Evolutionary conservation across 208 protist genomes (phyloP), one percentile per base, ranked within the genome.

Genomic region (Leishmania tarentolae): DNA sequence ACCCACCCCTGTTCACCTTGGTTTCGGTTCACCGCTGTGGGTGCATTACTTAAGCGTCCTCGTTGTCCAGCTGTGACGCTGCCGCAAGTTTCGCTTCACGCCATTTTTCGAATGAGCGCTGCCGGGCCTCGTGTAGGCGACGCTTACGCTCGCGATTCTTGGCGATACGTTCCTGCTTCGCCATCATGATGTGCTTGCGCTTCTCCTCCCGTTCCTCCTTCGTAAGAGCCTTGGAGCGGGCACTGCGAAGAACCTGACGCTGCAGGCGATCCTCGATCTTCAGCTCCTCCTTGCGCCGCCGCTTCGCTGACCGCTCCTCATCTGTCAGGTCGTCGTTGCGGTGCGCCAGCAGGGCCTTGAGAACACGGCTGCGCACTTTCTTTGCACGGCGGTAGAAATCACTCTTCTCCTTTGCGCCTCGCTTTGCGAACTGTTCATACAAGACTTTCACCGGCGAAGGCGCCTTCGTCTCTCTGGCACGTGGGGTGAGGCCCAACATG

Each of bases 141-240:
- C 89, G 88, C 86, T 96, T 95, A 65, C 94, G 87, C 75, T 95
- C 92, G 44, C 90, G 88, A 81, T 97, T 97, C 84, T 94, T 94
- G 52, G 91, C 91, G 80, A 97, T 96, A 75, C 94, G 92, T 70
- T 95, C 89, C 80, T 97, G 93, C 83, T 97, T 97, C 31, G 94
- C 94, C 63, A 91, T 78, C 81, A 95, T 83, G 37, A 96, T 92
- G 73, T 79, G 84, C 83, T 93, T 92, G 37, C 94, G 90, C 81
- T 92, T 93, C 83, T 95, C 92, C 74, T 96, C 90, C 17, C 87
- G 87, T 79, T 97, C 94, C 83, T 96, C 94, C 78, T 96, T 95
- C 24, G 93, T 95, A 28, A 97, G 92, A 1, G 80, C 59, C 63
- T 83, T 88, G 53, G 31, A 86, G 75, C 47, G 70, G 61, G 80